Evolutionary conservation across 352 stramenopile species (phyloP).

Genomic region (Hyaloperonospora arabidopsidis): DNA sequence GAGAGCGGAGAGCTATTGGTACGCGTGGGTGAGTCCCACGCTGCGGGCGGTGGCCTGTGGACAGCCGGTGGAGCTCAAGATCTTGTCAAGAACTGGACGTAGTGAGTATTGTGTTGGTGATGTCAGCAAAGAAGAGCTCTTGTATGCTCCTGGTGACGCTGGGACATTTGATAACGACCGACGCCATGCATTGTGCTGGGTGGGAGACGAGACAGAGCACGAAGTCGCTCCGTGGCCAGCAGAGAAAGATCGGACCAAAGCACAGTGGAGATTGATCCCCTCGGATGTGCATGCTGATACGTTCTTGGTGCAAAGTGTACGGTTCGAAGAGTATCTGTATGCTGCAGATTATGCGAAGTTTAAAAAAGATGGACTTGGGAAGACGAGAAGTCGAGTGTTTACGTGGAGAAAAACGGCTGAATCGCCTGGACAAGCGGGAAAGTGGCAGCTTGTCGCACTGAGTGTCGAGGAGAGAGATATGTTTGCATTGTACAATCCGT

Average conservation of each 20-base stretch:
- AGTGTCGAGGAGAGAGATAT: conserved; percentile 40
- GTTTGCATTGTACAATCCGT: conserved; percentile 70
- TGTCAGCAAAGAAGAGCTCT: conserved; percentile 28
- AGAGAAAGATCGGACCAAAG: conserved; percentile 38
- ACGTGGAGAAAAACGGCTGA: conserved; percentile 46
- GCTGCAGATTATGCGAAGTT: conserved; percentile 65
- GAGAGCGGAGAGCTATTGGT: conserved; percentile 55
- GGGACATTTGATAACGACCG: conserved; percentile 45
- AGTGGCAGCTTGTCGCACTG: conserved; percentile 56
- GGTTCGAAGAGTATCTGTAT: conserved; percentile 55
- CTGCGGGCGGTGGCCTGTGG: conserved; percentile 43
- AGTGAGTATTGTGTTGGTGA: conserved; percentile 24
- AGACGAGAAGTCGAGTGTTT: conserved; percentile 54
- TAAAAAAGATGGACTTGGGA: conserved; percentile 39
- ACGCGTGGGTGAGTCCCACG: conserved; percentile 52
- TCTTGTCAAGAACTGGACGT: conserved; percentile 23
- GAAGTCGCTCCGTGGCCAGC: conserved; percentile 17
- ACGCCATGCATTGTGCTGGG: conserved; percentile 44
- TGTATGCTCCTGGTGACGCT: conserved; percentile 39
- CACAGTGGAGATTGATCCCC: conserved; percentile 54
- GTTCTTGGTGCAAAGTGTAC: conserved; percentile 58
- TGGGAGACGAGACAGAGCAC: conserved; percentile 15
- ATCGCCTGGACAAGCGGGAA: conserved; percentile 35
- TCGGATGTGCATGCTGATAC: conserved; percentile 46
- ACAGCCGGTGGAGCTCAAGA: conserved; percentile 33